phyloP scores from a whole-genome alignment of 495 filamentous ascomycete species.

The Articulospora tetracladia region DNA sequence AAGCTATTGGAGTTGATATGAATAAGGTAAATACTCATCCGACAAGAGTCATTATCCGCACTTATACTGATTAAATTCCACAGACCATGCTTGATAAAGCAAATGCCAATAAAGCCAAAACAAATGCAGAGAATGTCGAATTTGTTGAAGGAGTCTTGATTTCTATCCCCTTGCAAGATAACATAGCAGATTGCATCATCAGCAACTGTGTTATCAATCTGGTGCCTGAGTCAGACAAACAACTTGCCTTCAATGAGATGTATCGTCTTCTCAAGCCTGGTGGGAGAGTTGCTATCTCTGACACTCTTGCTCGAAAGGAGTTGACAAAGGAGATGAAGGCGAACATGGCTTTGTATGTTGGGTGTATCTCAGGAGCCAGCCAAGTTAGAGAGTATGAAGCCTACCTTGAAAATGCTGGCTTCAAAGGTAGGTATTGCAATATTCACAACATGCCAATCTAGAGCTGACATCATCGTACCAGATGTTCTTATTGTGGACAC shows the following conservation, averaged over 20 bases:
- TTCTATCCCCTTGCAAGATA: slow-evolving; percentile 39
- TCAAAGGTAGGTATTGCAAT: slow-evolving; percentile 38
- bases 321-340: background rate
- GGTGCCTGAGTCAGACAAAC: slow-evolving; percentile 54
- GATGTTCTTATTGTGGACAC: slow-evolving; percentile 51
- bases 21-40: slow-evolving; percentile 50
- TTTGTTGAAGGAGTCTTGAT: slow-evolving; percentile 56
- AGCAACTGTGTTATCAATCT: slow-evolving; percentile 59
- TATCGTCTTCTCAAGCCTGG: slow-evolving; percentile 56
- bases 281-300: slow-evolving; percentile 55
- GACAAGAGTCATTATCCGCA: background rate
- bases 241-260: slow-evolving; percentile 55
- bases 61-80: background rate
- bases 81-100: slow-evolving; percentile 56
- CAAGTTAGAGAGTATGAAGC: slow-evolving; percentile 39
- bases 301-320: background rate
- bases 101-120: slow-evolving; percentile 36
- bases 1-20: slow-evolving; percentile 65
- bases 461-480: slow-evolving; percentile 19
- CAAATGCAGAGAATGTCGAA: slow-evolving; percentile 33
- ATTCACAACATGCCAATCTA: background rate
- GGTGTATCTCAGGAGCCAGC: slow-evolving; percentile 4
- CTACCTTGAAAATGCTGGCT: slow-evolving; percentile 51
- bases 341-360: slow-evolving; percentile 13
- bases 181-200: slow-evolving; percentile 54